Base-by-base conservation (phyloP, 768 basidiomycete species). In the Jaapia argillacea region DNA sequence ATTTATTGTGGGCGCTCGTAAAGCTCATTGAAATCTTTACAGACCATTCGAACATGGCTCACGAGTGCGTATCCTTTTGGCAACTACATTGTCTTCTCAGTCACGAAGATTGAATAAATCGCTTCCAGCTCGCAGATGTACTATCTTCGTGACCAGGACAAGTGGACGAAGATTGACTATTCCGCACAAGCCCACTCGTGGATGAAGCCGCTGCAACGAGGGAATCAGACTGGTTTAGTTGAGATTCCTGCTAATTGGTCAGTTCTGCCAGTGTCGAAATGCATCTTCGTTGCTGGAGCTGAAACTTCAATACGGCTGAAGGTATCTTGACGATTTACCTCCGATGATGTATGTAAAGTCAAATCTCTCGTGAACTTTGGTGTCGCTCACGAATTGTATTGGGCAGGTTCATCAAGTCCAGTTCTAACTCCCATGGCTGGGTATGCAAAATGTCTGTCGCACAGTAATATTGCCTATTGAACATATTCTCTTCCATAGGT, bases 131-230 rank as follows among this genome's bases (percentile, higher is more conserved):
- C 74, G 40, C 73, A 81, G 51, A 75, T 79, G 4, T 85, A 74
- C 56, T 86, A 79, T 53, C 63, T 83, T 26, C 70, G 82, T 25
- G 77, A 81, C 48, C 67, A 74, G 48, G 83, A 88, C 48, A 62
- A 64, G 3, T 86, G 84, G 84, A 77, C 74, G 16, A 82, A 82
- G 57, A 85, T 88, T 45, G 66, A 83, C 51, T 83, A 83, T 55
- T 52, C 61, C 1, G 66, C 71, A 7, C 52, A 70, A 16, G 82
- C 85, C 2, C 56, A 67, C 44, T 66, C 67, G 0, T 88, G 84
- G 85, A 88, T 86, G 84, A 74, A 80, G 52, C 84, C 84, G 0
- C 69, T 86, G 6, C 58, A 59, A 41, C 66, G 71, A 35, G 85
- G 83, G 0, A 77, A 77, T 18, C 68, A 70, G 40, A 85, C 83